Base-by-base conservation (phyloP, 345 rosid species). In the Brassica napus region DNA sequence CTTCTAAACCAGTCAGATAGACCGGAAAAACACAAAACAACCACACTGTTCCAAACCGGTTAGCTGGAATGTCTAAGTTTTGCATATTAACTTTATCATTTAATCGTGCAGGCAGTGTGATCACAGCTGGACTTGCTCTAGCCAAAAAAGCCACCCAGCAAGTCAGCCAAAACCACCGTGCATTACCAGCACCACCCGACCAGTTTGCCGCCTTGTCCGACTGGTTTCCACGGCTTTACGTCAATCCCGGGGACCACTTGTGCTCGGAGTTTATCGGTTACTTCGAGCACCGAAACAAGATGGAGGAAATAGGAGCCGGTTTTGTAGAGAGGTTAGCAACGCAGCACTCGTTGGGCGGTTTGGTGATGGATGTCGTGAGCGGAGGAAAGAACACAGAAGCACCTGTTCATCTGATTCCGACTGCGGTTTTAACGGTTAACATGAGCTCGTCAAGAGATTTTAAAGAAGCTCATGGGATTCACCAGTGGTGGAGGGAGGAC, bases 401-500 rank as follows among this genome's bases (percentile, higher is more conserved):
- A 31, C 91, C 98, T 0, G 49, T 89, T 9, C 97, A 95, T 78
- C 87, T 91, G 65, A 83, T 93, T 66, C 97, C 98, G 1, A 93
- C 98, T 0, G 92, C 98, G 54, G 85, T 82, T 77, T 77, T 95
- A 66, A 86, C 82, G 0, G 81, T 88, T 10, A 95, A 91, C 79
- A 6, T 47, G 67, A 81, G 72, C 3, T 84, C 91, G 2, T 65
- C 82, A 0, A 73, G 47, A 26, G 88, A 88, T 74, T 90, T 91
- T 49, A 90, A 80, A 78, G 82, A 85, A 73, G 98, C 98, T 7
- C 99, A 95, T 77, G 97, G 98, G 55, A 84, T 95, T 80, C 97
- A 89, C 79, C 98, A 93, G 63, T 95, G 98, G 99, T 95, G 97
- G 98, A 73, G 82, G 52, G 89, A 89, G 0, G 92, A 91, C 68